Evolutionary conservation across 2,329 filamentous ascomycete genomes (phyloP).

Genomic region (Pestalotiopsis sp.): DNA sequence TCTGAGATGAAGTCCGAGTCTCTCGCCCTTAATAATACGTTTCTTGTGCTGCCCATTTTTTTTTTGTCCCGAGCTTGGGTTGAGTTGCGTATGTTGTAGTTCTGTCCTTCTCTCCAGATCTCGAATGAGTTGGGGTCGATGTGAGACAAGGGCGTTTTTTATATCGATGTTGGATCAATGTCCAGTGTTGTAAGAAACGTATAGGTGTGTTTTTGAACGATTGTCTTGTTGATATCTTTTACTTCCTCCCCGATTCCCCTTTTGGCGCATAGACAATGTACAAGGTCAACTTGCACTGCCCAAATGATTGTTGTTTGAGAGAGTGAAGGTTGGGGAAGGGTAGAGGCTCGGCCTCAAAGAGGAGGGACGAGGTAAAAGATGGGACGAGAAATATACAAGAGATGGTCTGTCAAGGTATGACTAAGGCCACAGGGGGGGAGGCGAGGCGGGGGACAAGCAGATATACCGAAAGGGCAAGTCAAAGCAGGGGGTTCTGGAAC

Average conservation of each 20-base stretch:
- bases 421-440: not conserved
- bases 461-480: not conserved
- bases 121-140: not conserved
- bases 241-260: not conserved
- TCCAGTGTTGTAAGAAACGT: not conserved
- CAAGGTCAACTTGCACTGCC: slow-evolving; percentile 14
- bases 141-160: not conserved
- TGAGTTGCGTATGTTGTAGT: not conserved
- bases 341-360: not conserved
- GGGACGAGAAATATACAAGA: not conserved
- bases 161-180: not conserved
- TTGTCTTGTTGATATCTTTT: not conserved
- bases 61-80: not conserved
- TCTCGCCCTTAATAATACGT: not conserved
- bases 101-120: not conserved
- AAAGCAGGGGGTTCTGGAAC: not conserved
- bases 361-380: not conserved
- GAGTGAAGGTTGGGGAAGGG: not conserved
- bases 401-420: not conserved
- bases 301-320: not conserved
- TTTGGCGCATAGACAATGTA: not conserved
- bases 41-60: not conserved
- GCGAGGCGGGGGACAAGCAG: not conserved
- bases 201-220: not conserved
- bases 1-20: not conserved